Evolutionary conservation across 2,329 filamentous ascomycete species (phyloP).

Genomic region (Chaetomium olivaceum): DNA sequence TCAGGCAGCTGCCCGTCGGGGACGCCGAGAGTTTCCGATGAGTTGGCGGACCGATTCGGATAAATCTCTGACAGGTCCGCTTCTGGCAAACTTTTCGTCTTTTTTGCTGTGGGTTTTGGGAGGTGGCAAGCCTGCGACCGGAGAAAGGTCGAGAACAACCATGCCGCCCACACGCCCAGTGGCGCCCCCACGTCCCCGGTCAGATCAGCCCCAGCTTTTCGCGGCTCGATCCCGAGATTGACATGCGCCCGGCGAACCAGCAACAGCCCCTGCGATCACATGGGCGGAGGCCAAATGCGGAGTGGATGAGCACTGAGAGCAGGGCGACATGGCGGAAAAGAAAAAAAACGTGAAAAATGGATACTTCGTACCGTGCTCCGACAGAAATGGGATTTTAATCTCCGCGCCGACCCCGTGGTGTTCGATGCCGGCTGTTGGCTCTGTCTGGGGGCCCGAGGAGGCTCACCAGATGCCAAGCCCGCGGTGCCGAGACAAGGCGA

Average conservation of each 20-base stretch:
- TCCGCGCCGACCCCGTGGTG: conserved; percentile 16
- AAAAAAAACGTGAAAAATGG: conserved; percentile 10
- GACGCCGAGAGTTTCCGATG: background rate
- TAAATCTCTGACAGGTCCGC: conserved; percentile 10
- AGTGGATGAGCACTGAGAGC: conserved; percentile 10
- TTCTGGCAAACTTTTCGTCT: background rate
- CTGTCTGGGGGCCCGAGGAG: background rate
- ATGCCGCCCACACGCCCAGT: background rate
- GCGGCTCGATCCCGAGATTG: conserved; percentile 19
- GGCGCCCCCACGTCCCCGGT: conserved; percentile 15
- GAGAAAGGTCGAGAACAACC: conserved; percentile 9
- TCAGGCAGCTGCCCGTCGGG: background rate
- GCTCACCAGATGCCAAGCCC: conserved; percentile 6
- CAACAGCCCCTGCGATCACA: conserved; percentile 28
- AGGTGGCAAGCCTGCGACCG: background rate
- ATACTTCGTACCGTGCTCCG: background rate
- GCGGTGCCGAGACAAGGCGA: conserved; percentile 9
- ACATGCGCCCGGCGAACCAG: conserved; percentile 18
- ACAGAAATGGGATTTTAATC: conserved; percentile 10
- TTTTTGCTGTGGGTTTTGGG: background rate
- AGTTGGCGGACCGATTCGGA: conserved; percentile 2
- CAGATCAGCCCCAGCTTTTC: conserved; percentile 15
- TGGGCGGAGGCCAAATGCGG: conserved; percentile 21
- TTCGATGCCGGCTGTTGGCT: background rate
- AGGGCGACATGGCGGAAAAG: conserved; percentile 7